Evolutionary conservation across 2,329 filamentous ascomycete species (phyloP), one percentile per base, ranked within the genome.

Genomic region (Botrytis fabae): DNA sequence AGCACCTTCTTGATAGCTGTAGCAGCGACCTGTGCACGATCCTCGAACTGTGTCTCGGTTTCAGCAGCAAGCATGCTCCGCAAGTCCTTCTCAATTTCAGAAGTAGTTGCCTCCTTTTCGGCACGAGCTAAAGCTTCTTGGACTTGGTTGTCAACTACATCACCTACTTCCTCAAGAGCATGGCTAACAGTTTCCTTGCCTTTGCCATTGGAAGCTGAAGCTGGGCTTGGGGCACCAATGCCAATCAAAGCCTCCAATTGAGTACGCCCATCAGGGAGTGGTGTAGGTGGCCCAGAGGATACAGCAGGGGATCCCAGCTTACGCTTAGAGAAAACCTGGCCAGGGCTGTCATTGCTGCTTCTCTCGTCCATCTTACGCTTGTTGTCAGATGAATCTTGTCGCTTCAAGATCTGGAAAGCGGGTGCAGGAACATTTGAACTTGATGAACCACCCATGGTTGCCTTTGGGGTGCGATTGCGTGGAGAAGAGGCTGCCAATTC

Each of bases 171-270:
- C 25, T 59, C 44, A 57, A 73, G 85, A 40, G 92, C 90, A 72
- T 93, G 89, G 32, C 91, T 86, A 44, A 96, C 92, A 68, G 90
- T 92, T 81, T 93, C 91, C 76, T 85, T 89, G 63, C 82, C 79
- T 42, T 71, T 64, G 20, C 60, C 44, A 42, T 63, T 28, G 40
- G 60, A 48, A 28, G 48, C 65, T 57, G 35, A 38, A 28, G 35
- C 65, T 57, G 65, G 65, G 28, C 64, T 68, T 51, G 77, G 71
- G 25, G 80, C 79, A 48, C 75, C 78, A 65, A 79, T 81, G 12
- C 79, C 79, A 69, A 80, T 79, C 32, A 80, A 60, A 51, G 79
- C 78, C 66, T 81, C 79, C 44, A 80, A 72, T 70, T 86, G 75
- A 83, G 80, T 71, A 82, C 84, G 76, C 60, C 78, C 78, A 64